Base-by-base conservation (phyloP, 495 filamentous ascomycete genomes). In the Tuber borchii region DNA sequence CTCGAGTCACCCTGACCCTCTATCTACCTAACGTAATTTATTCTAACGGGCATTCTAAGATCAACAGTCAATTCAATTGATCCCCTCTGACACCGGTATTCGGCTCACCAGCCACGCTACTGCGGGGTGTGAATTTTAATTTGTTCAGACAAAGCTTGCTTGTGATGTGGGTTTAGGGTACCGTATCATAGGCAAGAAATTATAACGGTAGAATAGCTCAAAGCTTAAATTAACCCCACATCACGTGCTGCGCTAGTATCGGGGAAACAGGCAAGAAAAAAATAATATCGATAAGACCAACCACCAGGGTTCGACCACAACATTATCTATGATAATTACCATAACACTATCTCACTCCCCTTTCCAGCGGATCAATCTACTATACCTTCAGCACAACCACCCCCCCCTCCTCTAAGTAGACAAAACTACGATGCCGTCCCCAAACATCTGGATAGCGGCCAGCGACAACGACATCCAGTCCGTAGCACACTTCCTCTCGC, bases 391-490 rank as follows among this genome's bases (percentile, higher is more conserved):
- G 42, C 45, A 68, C 70, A 70, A 42, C 43, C 39, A 37, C 43
- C 61, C 56, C 51, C 71, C 42, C 17, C 45, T 2, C 34, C 1
- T 39, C 31, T 20, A 9, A 1, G 1, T 7, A 56, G 42, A 12
- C 10, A 61, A 71, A 74, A 48, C 70, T 73, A 80, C 75, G 70
- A 88, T 88, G 87, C 84, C 85, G 75, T 86, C 88, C 71, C 85
- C 88, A 65, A 97, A 97, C 79, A 89, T 89, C 0, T 93, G 92
- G 85, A 86, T 94, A 72, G 88, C 95, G 45, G 93, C 92, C 26
- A 91, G 91, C 77, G 93, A 95, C 83, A 90, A 91, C 78, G 89
- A 90, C 70, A 74, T 83, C 45, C 83, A 87, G 20, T 86, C 86
- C 14, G 87, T 95, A 34, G 85, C 93, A 69, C 85, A 88, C 37